Conservation (phyloP, 306 rosid genomes). For the Trifolium fragiferum region DNA sequence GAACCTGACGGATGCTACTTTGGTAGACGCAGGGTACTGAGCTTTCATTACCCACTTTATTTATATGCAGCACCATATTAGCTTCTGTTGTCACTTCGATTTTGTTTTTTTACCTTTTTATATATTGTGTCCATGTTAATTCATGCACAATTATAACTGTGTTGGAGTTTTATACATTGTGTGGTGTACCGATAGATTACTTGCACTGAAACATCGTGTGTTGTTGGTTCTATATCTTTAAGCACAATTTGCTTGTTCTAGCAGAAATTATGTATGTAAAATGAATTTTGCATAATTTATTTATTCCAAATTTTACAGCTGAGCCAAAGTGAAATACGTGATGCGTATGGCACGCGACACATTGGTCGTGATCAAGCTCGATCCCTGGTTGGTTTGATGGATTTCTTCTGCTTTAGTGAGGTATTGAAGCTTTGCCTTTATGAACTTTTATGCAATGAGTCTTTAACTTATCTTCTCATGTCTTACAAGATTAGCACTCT, state of each 20-base stretch:
- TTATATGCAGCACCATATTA: neutral
- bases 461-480: conserved; percentile 16
- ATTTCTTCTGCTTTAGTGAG: conserved; percentile 98
- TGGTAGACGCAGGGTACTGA: conserved; percentile 85
- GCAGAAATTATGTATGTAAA: neutral
- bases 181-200: neutral
- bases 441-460: conserved; percentile 23
- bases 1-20: conserved; percentile 89
- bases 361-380: conserved; percentile 95
- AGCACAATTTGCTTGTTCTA: conserved; percentile 26
- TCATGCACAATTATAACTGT: conserved; percentile 11
- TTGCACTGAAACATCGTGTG: neutral
- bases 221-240: conserved; percentile 4
- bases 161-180: conserved; percentile 4
- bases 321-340: conserved; percentile 60
- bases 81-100: conserved; percentile 3
- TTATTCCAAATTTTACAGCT: conserved; percentile 56
- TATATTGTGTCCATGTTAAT: neutral
- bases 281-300: conserved; percentile 12
- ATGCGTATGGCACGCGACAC: conserved; percentile 79
- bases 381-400: conserved; percentile 92
- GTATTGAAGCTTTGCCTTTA: conserved; percentile 46
- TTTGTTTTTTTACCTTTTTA: conserved; percentile 6
- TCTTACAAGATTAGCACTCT: conserved; percentile 27
- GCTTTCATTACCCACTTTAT: conserved; percentile 12